phyloP scores from a whole-genome alignment of 176 grass and related monocot species.

The Oryza glumipatula region DNA sequence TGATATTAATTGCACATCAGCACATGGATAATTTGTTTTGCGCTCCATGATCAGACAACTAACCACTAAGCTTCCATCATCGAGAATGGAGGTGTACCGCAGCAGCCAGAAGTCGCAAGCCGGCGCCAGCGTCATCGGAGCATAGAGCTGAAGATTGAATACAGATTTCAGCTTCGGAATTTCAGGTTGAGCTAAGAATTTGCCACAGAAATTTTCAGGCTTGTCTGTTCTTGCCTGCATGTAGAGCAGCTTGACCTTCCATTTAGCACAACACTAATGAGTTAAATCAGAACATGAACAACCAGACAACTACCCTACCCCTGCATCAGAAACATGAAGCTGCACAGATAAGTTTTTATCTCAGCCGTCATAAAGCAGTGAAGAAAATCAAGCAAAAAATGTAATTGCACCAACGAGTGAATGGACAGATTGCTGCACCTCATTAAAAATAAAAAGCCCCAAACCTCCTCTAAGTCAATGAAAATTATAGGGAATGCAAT shows the following conservation, averaged over 20 bases:
- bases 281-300: too few species aligned
- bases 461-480: too few species aligned
- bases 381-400: too few species aligned
- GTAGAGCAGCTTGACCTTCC: slow-evolving; percentile 71
- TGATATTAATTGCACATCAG: not conserved
- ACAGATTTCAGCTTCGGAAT: not conserved
- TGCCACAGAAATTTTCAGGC: not conserved
- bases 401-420: too few species aligned
- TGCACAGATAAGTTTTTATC: too few species aligned
- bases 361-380: too few species aligned
- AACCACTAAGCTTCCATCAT: slow-evolving; percentile 91
- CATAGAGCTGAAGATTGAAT: slow-evolving; percentile 61
- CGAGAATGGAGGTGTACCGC: slow-evolving; percentile 82
- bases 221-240: slow-evolving; percentile 64
- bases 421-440: too few species aligned
- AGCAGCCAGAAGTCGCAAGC: slow-evolving; percentile 94
- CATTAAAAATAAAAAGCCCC: too few species aligned
- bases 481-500: too few species aligned
- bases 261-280: too few species aligned
- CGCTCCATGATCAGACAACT: slow-evolving; percentile 19
- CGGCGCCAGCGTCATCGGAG: slow-evolving; percentile 77
- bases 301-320: too few species aligned
- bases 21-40: not conserved
- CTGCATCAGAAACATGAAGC: too few species aligned
- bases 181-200: not conserved